Base-by-base conservation (phyloP, 1,284 basidiomycete species). In the Ceratobasidium sp. region DNA sequence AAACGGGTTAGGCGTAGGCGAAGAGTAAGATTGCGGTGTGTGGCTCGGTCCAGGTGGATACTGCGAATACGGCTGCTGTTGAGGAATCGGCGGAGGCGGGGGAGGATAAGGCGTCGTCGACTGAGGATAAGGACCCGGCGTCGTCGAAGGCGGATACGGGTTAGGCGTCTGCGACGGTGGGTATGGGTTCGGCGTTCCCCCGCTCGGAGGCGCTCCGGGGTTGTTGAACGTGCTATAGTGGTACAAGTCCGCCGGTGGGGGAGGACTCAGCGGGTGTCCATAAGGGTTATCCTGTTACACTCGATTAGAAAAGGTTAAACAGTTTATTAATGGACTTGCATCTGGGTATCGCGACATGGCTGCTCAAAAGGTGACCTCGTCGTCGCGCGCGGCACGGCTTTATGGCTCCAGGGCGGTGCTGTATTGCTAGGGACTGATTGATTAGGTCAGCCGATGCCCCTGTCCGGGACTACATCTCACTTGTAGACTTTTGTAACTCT, bases 311-410 rank as follows among this genome's bases (percentile, higher is more conserved):
- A 5, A 31, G 45, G 3, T 44, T 24, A 19, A 27, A 5, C 2
- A 51, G 24, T 48, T 11, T 45, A 36, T 24, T 29, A 15, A 27
- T 24, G 1, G 47, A 59, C 69, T 51, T 50, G 33, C 69, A 59
- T 72, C 57, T 17, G 69, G 69, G 33, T 72, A 72, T 57, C 69
- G 44, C 57, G 69, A 72, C 69, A 72, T 72, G 22, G 69, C 29
- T 5, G 36, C 36, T 41, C 36, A 50, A 57, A 36, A n/a, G n/a
- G n/a, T 31, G 62, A 41, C 9, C 24, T 48, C 22, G 54, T 57
- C 53, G 66, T 69, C 66, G 66, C 54, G 27, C 36, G 48, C 50
- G 64, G 41, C 24, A 33, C 7, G 48, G 48, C 31, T 66, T 53
- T 66, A 66, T 54, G n/a, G 64, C 44, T 69, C 66, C 66, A 69